Conservation (phyloP, 179 eudicot species). For the Spinacia oleracea region DNA sequence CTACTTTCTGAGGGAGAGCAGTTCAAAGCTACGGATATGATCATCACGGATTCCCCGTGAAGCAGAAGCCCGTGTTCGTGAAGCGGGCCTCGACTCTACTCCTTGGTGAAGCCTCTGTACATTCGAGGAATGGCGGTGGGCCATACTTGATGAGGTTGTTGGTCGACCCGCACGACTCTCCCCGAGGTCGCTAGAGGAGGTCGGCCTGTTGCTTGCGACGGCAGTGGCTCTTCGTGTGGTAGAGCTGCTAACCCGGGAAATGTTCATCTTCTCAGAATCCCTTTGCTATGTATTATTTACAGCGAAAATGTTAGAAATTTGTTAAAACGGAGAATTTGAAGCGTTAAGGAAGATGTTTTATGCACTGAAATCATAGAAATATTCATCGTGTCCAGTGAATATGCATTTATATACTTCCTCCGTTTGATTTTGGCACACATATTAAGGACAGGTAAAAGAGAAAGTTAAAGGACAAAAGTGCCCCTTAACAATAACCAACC, state of each 20-base stretch:
- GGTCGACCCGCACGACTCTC: slow-evolving; percentile 54
- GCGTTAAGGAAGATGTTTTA: background rate
- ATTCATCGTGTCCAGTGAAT: background rate
- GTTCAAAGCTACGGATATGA: slow-evolving; percentile 80
- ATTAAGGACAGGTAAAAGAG: too few species aligned
- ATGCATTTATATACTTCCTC: background rate
- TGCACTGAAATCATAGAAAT: background rate
- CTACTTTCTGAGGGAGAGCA: slow-evolving; percentile 70
- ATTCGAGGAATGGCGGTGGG: slow-evolving; percentile 51
- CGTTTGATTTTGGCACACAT: too few species aligned
- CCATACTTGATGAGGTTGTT: slow-evolving; percentile 42
- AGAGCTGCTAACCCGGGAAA: slow-evolving; percentile 67
- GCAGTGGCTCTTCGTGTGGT: slow-evolving; percentile 64
- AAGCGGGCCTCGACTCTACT: slow-evolving; percentile 53
- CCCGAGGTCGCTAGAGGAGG: slow-evolving; percentile 61
- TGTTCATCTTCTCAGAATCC: slow-evolving; percentile 46
- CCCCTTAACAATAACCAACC: too few species aligned
- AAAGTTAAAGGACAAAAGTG: too few species aligned
- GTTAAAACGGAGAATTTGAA: background rate
- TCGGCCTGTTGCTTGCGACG: slow-evolving; percentile 57
- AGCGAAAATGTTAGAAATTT: slow-evolving; percentile 8
- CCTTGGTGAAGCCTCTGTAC: slow-evolving; percentile 59
- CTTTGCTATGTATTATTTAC: slow-evolving; percentile 48
- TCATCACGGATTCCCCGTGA: slow-evolving; percentile 65
- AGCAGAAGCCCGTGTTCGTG: slow-evolving; percentile 49